Evolutionary conservation across 768 basidiomycete genomes (phyloP), one percentile per base, ranked within the genome.

Genomic region (Lentinula sp.): DNA sequence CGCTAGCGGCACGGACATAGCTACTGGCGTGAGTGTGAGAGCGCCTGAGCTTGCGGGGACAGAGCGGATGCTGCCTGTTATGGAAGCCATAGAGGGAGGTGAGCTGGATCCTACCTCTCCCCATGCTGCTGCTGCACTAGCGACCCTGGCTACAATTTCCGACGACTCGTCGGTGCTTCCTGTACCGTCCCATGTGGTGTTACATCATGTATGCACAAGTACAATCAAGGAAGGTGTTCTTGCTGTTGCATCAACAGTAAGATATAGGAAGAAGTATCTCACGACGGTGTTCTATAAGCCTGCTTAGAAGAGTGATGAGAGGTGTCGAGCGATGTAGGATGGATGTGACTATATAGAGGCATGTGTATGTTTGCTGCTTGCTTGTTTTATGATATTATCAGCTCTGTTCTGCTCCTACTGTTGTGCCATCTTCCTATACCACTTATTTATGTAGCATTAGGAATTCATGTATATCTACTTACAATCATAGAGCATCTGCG

Each of bases 161-260:
- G 95, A 98, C 72, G 95, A 98, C 68, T 89, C 85, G 58, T 89
- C 88, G 50, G 93, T 98, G 59, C 73, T 98, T 64, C 90, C 96
- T 16, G 93, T 97, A 18, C 95, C 95, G 18, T 90, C 86, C 48
- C 95, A 98, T 76, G 93, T 93, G 43, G 93, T 98, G 28, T 77
- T 98, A 64, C 94, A 97, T 67, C 95, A 98, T 73, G 74, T 98
- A 67, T 91, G 92, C 63, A 97, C 95, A 62, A 96, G 93, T 68
- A 93, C 95, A 52, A 98, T 98, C 63, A 81, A 86, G 72, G 94
- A 95, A 71, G 95, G 93, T 7, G 93, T 96, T 48, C 73, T 98
- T 51, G 95, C 94, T 39, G 94, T 98, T 6, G 95, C 88, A 35
- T 92, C 86, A 61, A 98, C 95, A 61, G 94, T 88, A 55, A 78